phyloP scores from a whole-genome alignment of 1,284 basidiomycete genomes.

The Cutaneotrichosporon curvatum region DNA sequence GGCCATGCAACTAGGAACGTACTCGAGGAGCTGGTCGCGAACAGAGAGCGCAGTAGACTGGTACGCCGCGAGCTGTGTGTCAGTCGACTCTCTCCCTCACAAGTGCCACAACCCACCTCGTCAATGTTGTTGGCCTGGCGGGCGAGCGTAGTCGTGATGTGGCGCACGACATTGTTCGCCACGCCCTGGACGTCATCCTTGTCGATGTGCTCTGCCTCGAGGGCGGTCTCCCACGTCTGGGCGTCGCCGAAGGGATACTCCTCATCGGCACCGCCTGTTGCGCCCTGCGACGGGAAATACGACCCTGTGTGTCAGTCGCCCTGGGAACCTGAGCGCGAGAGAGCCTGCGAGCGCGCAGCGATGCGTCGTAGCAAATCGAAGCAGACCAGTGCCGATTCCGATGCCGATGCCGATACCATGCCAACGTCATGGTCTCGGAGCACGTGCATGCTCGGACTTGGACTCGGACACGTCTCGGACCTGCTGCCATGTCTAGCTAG shows the following conservation, averaged over 20 bases:
- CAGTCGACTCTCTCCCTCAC: neutral
- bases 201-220: constrained; percentile 31
- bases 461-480: no score
- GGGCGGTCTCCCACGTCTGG: constrained; percentile 63
- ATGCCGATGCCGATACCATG: no score
- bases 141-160: constrained; percentile 76
- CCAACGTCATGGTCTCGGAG: no score
- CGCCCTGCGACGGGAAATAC: constrained; percentile 47
- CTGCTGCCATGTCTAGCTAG: no score
- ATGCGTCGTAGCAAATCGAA: no score
- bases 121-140: constrained; percentile 82
- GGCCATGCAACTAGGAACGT: no score
- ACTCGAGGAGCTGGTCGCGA: constrained; percentile 67
- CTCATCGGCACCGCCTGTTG: constrained; percentile 55
- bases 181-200: constrained; percentile 53
- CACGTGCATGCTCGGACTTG: no score
- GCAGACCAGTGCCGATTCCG: no score
- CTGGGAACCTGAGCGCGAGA: no score
- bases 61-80: constrained; percentile 43
- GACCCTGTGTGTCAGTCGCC: constrained; percentile 27
- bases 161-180: constrained; percentile 68
- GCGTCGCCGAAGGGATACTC: constrained; percentile 78
- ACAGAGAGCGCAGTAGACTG: constrained; percentile 56
- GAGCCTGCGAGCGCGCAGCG: no score
- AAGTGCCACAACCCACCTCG: constrained; percentile 59